These are phyloP conservation scores for Arthrinium phaeospermum DNA, from an alignment of 2,329 filamentous ascomycete species.

Conservation along the genomic window DNA sequence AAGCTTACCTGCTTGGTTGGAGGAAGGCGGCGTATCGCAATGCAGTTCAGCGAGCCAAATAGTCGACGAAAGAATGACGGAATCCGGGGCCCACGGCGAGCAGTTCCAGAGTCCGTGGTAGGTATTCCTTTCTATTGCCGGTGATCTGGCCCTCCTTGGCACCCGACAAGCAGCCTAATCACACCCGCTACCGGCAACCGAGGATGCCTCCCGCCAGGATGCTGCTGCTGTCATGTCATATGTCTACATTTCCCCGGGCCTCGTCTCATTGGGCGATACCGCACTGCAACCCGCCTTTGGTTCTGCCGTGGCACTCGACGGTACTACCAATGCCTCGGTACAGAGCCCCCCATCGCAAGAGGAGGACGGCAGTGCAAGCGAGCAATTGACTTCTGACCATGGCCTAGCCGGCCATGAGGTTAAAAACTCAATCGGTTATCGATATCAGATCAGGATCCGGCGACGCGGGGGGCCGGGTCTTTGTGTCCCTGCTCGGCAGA, in stretches of 20 bases:
- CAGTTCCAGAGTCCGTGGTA: background rate
- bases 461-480: background rate
- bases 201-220: background rate
- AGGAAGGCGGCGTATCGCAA: background rate
- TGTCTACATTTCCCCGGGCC: background rate
- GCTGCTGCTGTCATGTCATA: constrained; percentile 6
- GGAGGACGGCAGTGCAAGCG: background rate
- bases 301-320: constrained; percentile 13
- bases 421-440: constrained; percentile 8
- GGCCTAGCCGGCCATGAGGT: background rate
- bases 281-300: constrained; percentile 3
- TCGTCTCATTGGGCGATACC: background rate
- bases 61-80: background rate
- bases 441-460: constrained; percentile 8
- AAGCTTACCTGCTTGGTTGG: constrained; percentile 3
- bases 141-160: background rate
- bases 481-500: background rate
- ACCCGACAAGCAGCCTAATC: constrained; percentile 1
- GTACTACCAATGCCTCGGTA: constrained; percentile 2
- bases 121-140: constrained; percentile 1
- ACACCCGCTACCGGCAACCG: background rate
- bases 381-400: background rate
- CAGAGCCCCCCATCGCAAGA: background rate
- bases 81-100: constrained; percentile 1
- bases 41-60: background rate